A percentile compares a stretch with the other conserved stretches of the same genome.
Conservation (phyloP, 176 grass and related monocot species). For the Rhynchospora tenuis region DNA sequence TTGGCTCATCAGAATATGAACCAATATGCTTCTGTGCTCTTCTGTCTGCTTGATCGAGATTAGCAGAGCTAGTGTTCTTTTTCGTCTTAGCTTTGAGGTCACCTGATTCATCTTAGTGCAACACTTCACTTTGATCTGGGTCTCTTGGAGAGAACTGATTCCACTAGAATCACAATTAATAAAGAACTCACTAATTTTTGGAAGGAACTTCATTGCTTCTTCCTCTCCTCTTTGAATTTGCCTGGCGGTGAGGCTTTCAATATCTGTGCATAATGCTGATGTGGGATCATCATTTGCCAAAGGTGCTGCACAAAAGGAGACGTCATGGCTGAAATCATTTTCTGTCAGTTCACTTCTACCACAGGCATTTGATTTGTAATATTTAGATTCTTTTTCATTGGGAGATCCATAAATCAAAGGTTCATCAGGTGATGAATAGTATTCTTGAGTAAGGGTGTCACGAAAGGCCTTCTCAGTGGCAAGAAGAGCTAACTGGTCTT, state of each 20-base stretch:
- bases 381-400: background rate
- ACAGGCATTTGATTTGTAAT: background rate
- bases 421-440: slow-evolving; percentile 6
- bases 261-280: background rate
- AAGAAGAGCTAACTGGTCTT: slow-evolving; percentile 22
- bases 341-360: background rate
- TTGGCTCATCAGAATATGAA: slow-evolving; percentile 11
- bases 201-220: slow-evolving; percentile 31
- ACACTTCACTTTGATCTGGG: too few species aligned
- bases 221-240: slow-evolving; percentile 31
- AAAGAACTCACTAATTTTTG: slow-evolving; percentile 33
- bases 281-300: background rate
- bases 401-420: background rate
- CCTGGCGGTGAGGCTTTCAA: background rate
- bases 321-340: background rate
- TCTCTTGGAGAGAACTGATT: too few species aligned
- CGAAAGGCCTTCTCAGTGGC: slow-evolving; percentile 32
- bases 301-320: too few species aligned
- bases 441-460: slow-evolving; percentile 31
- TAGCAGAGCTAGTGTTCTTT: background rate
- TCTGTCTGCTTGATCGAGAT: slow-evolving; percentile 19
- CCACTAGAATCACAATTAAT: slow-evolving; percentile 16
- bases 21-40: slow-evolving; percentile 27
- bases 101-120: too few species aligned
- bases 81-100: too few species aligned